Percentiles rank a stretch among this genome's conserved stretches.
These are phyloP conservation scores for Ricinus communis DNA, from an alignment of 345 rosid genomes.

Conservation along the genomic window DNA sequence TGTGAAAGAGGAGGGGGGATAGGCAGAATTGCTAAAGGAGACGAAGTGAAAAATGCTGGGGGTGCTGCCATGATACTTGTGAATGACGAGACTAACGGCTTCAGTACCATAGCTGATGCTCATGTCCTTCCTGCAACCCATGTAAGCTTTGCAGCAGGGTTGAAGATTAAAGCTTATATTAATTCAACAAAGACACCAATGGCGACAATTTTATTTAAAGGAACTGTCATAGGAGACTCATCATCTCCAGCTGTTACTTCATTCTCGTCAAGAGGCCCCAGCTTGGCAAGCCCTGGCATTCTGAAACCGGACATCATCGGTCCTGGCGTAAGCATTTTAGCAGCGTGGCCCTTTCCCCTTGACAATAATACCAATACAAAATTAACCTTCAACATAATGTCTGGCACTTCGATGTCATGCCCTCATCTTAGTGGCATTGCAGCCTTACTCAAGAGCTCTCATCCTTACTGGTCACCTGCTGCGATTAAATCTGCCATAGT, in stretches of 20 bases:
- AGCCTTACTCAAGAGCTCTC: conserved; percentile 53
- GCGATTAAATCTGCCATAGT: conserved; percentile 58
- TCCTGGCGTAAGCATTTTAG: conserved; percentile 25
- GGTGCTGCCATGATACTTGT: conserved; percentile 22
- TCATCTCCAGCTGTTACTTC: conserved; percentile 18
- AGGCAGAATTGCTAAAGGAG: conserved; percentile 12
- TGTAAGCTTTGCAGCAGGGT: conserved; percentile 9
- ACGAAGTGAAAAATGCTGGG: conserved; percentile 18
- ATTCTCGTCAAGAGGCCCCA: conserved; percentile 23
- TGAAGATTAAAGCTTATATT: conserved; percentile 12
- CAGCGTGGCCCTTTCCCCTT: conserved; percentile 21
- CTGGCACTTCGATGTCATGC: conserved; percentile 68
- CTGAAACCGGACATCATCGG: conserved; percentile 28
- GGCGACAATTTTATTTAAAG: conserved; percentile 20
- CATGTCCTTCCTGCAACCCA: conserved; percentile 25
- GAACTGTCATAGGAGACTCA: conserved; percentile 9
- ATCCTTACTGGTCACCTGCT: conserved; percentile 57
- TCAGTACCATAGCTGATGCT: conserved; percentile 9
- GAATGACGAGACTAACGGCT: conserved; percentile 1
- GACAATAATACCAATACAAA: not conserved
- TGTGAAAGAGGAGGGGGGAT: conserved; percentile 22
- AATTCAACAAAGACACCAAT: conserved; percentile 6
- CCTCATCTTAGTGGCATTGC: conserved; percentile 58
- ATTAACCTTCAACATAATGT: conserved; percentile 16
- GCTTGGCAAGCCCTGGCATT: conserved; percentile 23